Conservation (phyloP, 371 early-diverging fungal species). For the Mucor racemosus region DNA sequence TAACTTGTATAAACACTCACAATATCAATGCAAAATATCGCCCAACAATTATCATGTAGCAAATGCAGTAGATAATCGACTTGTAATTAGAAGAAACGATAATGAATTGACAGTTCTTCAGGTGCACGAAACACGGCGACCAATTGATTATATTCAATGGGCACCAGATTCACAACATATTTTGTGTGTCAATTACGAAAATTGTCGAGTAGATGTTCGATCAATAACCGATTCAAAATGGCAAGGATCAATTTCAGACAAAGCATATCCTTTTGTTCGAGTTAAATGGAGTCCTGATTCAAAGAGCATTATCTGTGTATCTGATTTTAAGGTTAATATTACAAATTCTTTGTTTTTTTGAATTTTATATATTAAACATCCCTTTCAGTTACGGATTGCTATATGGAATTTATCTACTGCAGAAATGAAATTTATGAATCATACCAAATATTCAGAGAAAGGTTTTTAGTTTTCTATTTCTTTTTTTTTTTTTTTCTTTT, state of each 20-base stretch:
- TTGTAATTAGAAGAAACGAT: constrained; percentile 64
- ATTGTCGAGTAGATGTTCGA: constrained; percentile 64
- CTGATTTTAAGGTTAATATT: constrained; percentile 64
- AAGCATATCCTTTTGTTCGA: constrained; percentile 55
- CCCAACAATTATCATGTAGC: constrained; percentile 74
- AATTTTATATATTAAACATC: background rate
- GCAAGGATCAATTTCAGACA: constrained; percentile 69
- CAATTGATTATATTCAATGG: constrained; percentile 70
- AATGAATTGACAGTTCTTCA: constrained; percentile 62
- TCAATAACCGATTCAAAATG: constrained; percentile 65
- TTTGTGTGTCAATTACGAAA: constrained; percentile 57
- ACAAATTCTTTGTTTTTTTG: too few relatives aligned
- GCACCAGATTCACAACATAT: constrained; percentile 68
- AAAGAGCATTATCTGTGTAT: constrained; percentile 63
- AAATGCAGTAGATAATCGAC: constrained; percentile 67
- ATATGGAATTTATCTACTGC: constrained; percentile 28
- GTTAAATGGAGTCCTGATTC: constrained; percentile 72
- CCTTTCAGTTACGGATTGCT: constrained; percentile 17
- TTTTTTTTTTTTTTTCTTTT: background rate
- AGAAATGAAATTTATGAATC: constrained; percentile 18
- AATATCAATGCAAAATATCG: constrained; percentile 61
- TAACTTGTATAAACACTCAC: constrained; percentile 72
- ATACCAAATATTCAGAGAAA: constrained; percentile 25
- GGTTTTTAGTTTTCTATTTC: background rate
- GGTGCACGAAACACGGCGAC: constrained; percentile 56